These are phyloP conservation scores for Mycena sp. DNA, from an alignment of 1,284 basidiomycete species.

Conservation along the genomic window DNA sequence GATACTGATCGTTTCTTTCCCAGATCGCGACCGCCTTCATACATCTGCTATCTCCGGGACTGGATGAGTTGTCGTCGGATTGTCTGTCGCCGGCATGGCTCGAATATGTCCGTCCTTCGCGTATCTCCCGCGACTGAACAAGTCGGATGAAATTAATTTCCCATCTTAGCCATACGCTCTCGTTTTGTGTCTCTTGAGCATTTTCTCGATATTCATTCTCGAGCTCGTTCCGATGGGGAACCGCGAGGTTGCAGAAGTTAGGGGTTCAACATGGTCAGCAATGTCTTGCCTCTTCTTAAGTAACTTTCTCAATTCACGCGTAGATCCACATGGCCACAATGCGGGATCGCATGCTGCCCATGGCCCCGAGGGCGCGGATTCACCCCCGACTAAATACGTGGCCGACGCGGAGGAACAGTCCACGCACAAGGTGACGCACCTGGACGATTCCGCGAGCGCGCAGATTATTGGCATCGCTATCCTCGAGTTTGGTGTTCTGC, in stretches of 20 bases:
- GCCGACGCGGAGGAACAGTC: slow-evolving; percentile 21
- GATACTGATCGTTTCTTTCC: neutral
- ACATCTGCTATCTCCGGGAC: slow-evolving; percentile 82
- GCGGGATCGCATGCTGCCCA: slow-evolving; percentile 30
- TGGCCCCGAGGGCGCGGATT: slow-evolving; percentile 24
- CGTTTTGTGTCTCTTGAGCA: slow-evolving; percentile 29
- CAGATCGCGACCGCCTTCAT: slow-evolving; percentile 94
- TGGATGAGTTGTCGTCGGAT: slow-evolving; percentile 73
- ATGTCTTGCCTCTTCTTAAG: neutral
- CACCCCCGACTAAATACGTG: slow-evolving; percentile 16
- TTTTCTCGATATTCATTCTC: slow-evolving; percentile 30
- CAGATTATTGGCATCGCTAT: slow-evolving; percentile 31
- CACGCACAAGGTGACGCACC: neutral
- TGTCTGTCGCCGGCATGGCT: slow-evolving; percentile 80
- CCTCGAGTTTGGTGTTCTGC: slow-evolving; percentile 29
- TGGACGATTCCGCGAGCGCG: slow-evolving; percentile 23
- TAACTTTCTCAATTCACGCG: neutral
- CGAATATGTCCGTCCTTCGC: slow-evolving; percentile 67
- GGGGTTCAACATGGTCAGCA: slow-evolving; percentile 24
- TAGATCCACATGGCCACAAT: slow-evolving; percentile 29
- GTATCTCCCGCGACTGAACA: no score
- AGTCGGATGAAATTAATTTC: no score
- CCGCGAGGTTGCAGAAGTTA: slow-evolving; percentile 19
- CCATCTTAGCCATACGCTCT: neutral
- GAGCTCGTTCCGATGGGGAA: slow-evolving; percentile 32